Conservation (phyloP, 257 asterid species). For the Euphrasia confusa region DNA sequence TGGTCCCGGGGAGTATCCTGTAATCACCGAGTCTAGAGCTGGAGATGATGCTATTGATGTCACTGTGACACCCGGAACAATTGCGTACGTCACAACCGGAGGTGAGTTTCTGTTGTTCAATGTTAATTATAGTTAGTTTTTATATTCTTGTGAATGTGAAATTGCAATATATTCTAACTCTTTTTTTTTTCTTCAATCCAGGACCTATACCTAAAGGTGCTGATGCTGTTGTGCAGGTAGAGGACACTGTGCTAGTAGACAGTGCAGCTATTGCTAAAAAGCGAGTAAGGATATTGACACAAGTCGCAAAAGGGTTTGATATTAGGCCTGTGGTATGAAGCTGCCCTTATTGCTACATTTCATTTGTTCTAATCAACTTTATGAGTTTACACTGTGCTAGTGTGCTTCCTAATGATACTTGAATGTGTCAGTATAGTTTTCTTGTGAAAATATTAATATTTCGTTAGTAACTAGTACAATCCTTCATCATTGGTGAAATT, state of each 20-base stretch:
- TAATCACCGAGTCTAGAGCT: slow-evolving; percentile 89
- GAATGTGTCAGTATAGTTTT: not conserved
- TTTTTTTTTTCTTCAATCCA: slow-evolving; percentile 17
- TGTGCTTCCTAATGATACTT: too few relatives aligned
- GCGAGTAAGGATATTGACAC: slow-evolving; percentile 66
- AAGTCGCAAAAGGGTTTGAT: slow-evolving; percentile 60
- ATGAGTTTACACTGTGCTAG: not conserved
- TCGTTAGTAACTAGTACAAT: slow-evolving; percentile 4
- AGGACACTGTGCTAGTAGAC: slow-evolving; percentile 54
- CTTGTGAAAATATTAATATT: slow-evolving; percentile 5
- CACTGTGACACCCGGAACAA: slow-evolving; percentile 66
- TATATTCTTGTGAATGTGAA: not conserved
- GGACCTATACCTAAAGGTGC: slow-evolving; percentile 97
- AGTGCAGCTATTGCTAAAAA: slow-evolving; percentile 38
- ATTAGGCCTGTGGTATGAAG: slow-evolving; percentile 84
- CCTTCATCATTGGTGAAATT: not conserved
- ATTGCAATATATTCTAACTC: not conserved
- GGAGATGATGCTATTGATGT: slow-evolving; percentile 83
- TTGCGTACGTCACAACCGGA: slow-evolving; percentile 93
- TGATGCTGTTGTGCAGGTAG: slow-evolving; percentile 94
- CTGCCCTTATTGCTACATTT: slow-evolving; percentile 24
- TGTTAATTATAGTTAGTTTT: not conserved
- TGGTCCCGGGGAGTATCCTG: slow-evolving; percentile 88
- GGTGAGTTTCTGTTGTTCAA: slow-evolving; percentile 42
- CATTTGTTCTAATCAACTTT: slow-evolving; percentile 12